A percentile compares a stretch with the other conserved stretches of the same genome.
These are phyloP conservation scores for Panellus pusillus DNA, from an alignment of 768 basidiomycete genomes.

Conservation along the genomic window DNA sequence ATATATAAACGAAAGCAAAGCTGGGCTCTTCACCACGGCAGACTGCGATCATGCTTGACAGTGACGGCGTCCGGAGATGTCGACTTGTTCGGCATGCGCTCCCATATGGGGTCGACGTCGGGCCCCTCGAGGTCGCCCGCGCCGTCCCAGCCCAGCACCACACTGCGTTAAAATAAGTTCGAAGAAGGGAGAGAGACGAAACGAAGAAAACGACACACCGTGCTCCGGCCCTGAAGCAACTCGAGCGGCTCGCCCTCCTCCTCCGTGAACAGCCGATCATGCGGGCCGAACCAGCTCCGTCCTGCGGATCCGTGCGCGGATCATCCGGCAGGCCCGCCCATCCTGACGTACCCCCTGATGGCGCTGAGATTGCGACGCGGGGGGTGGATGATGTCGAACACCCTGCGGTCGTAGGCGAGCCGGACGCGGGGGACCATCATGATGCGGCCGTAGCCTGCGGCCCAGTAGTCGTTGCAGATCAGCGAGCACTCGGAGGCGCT, in stretches of 20 bases:
- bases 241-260: slow-evolving; percentile 80
- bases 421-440: slow-evolving; percentile 98
- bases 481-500: slow-evolving; percentile 94
- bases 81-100: slow-evolving; percentile 70
- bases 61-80: slow-evolving; percentile 56
- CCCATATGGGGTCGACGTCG: slow-evolving; percentile 98
- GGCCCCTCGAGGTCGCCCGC: slow-evolving; percentile 97
- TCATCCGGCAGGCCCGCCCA: slow-evolving; percentile 98
- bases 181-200: background rate
- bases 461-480: slow-evolving; percentile 99
- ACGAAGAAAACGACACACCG: slow-evolving; percentile 56
- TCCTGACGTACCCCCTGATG: slow-evolving; percentile 87
- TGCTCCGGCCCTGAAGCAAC: slow-evolving; percentile 78
- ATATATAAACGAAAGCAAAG: no score
- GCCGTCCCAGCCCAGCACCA: slow-evolving; percentile 99
- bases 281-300: slow-evolving; percentile 98
- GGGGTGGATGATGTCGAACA: slow-evolving; percentile 95
- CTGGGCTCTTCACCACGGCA: slow-evolving; percentile 20
- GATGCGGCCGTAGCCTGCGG: slow-evolving; percentile 92
- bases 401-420: slow-evolving; percentile 90
- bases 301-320: slow-evolving; percentile 95
- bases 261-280: slow-evolving; percentile 88
- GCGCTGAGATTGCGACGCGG: slow-evolving; percentile 88
- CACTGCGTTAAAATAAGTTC: slow-evolving; percentile 46
- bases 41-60: slow-evolving; percentile 68